Evolutionary conservation across 2,329 filamentous ascomycete species (phyloP), one percentile per base, ranked within the genome.

Genomic region (Sporothrix humicola): DNA sequence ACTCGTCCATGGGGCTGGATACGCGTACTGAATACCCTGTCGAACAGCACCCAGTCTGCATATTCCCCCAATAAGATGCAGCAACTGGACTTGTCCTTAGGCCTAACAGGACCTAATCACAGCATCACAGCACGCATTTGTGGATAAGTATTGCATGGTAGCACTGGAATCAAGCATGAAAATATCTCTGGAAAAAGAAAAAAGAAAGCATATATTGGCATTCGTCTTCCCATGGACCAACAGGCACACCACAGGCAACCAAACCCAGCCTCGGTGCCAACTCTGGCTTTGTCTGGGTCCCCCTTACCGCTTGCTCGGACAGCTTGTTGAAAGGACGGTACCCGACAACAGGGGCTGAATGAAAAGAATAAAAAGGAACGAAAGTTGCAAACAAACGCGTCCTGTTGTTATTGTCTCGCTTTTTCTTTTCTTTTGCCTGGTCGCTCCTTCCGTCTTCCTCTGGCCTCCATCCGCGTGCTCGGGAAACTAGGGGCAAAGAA

Each of bases 191-290:
- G 59, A 17, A 31, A 46, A 44, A 23, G 20, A 42, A 50, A 61
- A 66, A 66, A 66, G 63, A 66, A 66, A 66, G 20, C 44, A 9
- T 59, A 50, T 63, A 63, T 20, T 63, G 17, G 3, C n/a, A 20
- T 65, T 10, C 7, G 31, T 37, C 31, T 37, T 37, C 7, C 37
- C n/a, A 23, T 23, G 13, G n/a, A 23, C 37, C 44, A 66, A 26
- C 44, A 66, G 44, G 17, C 63, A 61, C 58, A 50, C 2, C 31
- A 26, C 44, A 66, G 44, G 17, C 63, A 17, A 23, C 26, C 2
- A 50, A 31, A 26, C 23, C 17, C 42, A 44, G 59, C 23, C 31
- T 20, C n/a, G 59, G 31, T 37, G 31, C 31, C 58, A 44, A 37
- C n/a, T 2, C 37, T 63, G 37, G n/a, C 10, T 46, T 65, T 63